Evolutionary conservation across 2,329 filamentous ascomycete species (phyloP), one percentile per base, ranked within the genome.

Genomic region (Keithomyces neogunnii): DNA sequence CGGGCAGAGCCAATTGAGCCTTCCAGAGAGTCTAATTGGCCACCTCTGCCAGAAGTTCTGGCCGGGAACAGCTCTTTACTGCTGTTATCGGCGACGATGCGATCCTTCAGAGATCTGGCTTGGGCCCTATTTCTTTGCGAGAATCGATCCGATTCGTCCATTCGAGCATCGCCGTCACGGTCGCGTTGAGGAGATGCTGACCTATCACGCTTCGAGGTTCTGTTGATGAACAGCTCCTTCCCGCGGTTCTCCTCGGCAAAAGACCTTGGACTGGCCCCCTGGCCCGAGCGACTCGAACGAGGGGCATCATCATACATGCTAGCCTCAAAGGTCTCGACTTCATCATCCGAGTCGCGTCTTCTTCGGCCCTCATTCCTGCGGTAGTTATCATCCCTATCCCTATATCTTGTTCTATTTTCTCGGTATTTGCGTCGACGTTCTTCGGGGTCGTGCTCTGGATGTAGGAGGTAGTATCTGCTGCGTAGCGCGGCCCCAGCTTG

Each of bases 401-500:
- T 81, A 63, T 85, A 88, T 62, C 75, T 77, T 52, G 82, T 84
- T 59, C 75, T 77, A 54, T 75, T 74, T 52, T 72, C 66, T 40
- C 80, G 75, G 48, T 79, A 74, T 53, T 74, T 75, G 53, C 84
- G 78, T 55, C 83, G 73, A 49, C 81, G 80, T 69, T 88, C 89
- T 58, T 85, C 84, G 2, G 86, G 89, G 61, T 96, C 91, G 63
- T 90, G 83, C 60, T 96, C 88, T 1, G 92, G 92, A 60, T 97
- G 88, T 61, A 93, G 78, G 36, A 96, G 81, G 65, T 99, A 99
- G 72, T 95, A 97, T 10, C 89, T 81, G 69, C 92, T 97, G 55
- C 87, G 80, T 48, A 86, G 79, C 9, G 89, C 81, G 1, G 93
- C 92, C 40, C 88, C 85, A 43, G 75, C 80, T 60, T 83, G 80